Percentiles rank a stretch among this genome's conserved stretches.
Evolutionary conservation across 768 basidiomycete species (phyloP).

Genomic region (Strobilomyces dryophilus): DNA sequence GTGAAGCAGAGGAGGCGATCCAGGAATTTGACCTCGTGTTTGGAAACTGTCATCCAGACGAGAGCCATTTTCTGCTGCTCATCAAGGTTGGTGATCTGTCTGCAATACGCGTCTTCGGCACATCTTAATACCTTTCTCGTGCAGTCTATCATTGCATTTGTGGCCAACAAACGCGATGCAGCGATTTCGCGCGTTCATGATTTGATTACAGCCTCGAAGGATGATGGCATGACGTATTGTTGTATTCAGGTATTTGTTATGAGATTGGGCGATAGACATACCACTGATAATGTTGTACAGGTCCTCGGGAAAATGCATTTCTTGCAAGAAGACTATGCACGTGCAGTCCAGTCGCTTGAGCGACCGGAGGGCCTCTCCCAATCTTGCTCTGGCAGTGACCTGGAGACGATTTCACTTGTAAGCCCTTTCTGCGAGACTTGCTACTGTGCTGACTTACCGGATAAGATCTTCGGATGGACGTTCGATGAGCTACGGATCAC

Average conservation of each 20-base stretch:
- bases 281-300: neutral
- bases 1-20: neutral
- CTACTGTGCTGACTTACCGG: too few species aligned
- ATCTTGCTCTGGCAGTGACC: neutral
- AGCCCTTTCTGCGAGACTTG: too few species aligned
- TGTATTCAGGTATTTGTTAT: too few species aligned
- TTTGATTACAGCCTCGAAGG: neutral
- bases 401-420: neutral
- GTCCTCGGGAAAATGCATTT: constrained; percentile 1
- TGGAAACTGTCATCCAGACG: neutral
- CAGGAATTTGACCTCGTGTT: neutral
- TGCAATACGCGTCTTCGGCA: too few species aligned
- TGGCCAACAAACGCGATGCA: neutral
- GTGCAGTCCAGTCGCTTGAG: neutral
- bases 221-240: neutral
- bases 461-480: too few species aligned
- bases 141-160: neutral
- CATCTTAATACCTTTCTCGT: neutral
- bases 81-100: too few species aligned
- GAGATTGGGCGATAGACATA: neutral
- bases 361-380: neutral
- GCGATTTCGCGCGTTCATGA: constrained; percentile 4
- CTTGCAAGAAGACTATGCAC: neutral
- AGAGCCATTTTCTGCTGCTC: neutral
- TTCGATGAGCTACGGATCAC: neutral